These are phyloP conservation scores for Phialophora chinensis DNA, from an alignment of 2,329 filamentous ascomycete genomes.

Conservation along the genomic window DNA sequence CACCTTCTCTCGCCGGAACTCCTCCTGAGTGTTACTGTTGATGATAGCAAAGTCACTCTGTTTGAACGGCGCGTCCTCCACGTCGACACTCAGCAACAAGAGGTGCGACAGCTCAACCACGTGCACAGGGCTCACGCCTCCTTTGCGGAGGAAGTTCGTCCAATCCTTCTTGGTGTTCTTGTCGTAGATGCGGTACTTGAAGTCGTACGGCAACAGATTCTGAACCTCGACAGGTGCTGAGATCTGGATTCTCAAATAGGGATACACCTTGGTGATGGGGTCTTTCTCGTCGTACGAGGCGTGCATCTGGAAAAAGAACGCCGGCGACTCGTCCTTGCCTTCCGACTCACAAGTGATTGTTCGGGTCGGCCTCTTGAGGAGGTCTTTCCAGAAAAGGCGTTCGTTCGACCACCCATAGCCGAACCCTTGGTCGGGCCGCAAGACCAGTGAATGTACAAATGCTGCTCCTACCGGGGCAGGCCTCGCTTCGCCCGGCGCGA, in stretches of 20 bases:
- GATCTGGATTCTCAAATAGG: constrained; percentile 90
- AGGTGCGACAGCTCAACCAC: constrained; percentile 95
- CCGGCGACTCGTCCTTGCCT: constrained; percentile 73
- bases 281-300: constrained; percentile 83
- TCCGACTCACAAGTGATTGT: constrained; percentile 90
- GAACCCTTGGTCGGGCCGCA: constrained; percentile 93
- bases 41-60: constrained; percentile 97
- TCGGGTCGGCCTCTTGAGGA: constrained; percentile 81
- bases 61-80: constrained; percentile 95
- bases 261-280: constrained; percentile 82
- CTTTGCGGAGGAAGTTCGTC: constrained; percentile 97
- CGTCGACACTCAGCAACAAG: constrained; percentile 87
- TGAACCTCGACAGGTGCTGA: constrained; percentile 93
- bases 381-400: constrained; percentile 87
- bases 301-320: constrained; percentile 97
- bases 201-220: constrained; percentile 94
- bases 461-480: constrained; percentile 92
- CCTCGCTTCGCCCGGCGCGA: constrained; percentile 85
- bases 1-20: constrained; percentile 82
- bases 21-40: constrained; percentile 84
- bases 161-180: constrained; percentile 98
- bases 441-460: constrained; percentile 83
- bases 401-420: constrained; percentile 95
- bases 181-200: constrained; percentile 99
- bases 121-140: constrained; percentile 94